Base-by-base conservation (phyloP, 345 rosid species). In the Pseudoturritis turrita region DNA sequence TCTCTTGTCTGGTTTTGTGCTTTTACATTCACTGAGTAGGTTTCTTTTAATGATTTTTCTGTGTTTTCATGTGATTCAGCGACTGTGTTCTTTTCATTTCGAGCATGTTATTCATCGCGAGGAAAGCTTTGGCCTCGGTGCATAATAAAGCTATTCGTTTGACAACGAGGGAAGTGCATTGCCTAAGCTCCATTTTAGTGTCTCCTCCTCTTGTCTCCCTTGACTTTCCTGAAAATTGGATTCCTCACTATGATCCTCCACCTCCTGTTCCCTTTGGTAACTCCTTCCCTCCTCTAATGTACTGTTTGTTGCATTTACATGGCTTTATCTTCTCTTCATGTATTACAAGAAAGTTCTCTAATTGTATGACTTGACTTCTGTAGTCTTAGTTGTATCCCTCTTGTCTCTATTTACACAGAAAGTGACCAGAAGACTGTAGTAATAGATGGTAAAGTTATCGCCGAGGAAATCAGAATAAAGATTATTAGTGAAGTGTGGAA, bases 161-260 rank as follows among this genome's bases (percentile, higher is more conserved):
- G 62, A 39, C 40, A 25, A 29, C 62, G 6, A 63, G 80, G 72
- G 56, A 76, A 31, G 56, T 76, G 29, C 80, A 57, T 57, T 76
- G 66, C 54, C 8, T 76, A 3, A 65, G 81, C 49, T 85, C 73
- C n/a, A 75, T 89, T 49, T 65, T 91, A 53, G 41, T 79, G 70
- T 94, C 96, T 63, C 96, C 97, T 18, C 81, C 96, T 43, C 95
- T 88, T 10, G 79, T 85, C 46, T 85, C 95, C 59, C 85, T 91
- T 26, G 96, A 94, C 74, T 66, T 89, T 26, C 91, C 95, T 0
- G 96, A 91, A 15, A 67, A 73, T 55, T 88, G 97, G 96, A 52
- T 37, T 72, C 77, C 83, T 46, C 28, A 46, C 43, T 36, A 41
- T 21, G 71, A 50, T 51, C 59, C 46, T 53, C 62, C 71, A 10